Evolutionary conservation across 2,329 filamentous ascomycete genomes (phyloP).

Genomic region (Epichloe sp.): DNA sequence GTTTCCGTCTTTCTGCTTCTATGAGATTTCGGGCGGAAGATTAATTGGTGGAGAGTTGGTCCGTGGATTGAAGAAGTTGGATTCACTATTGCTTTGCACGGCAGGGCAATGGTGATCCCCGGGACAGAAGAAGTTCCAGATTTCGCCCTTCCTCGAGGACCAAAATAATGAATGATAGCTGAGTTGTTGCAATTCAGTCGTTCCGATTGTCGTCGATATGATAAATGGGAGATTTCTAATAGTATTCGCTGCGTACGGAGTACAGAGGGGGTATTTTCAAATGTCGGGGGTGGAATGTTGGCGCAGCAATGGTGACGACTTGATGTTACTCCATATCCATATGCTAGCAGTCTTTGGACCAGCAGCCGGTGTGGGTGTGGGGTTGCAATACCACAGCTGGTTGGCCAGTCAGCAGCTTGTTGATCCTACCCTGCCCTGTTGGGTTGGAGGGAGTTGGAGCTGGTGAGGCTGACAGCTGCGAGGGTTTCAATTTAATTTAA

Average conservation of each 20-base stretch:
- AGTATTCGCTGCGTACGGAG: background rate
- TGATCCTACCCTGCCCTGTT: no score
- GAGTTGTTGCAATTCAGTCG: background rate
- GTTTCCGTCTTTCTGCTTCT: background rate
- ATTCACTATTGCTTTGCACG: background rate
- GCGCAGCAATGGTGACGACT: no score
- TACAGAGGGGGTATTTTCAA: background rate
- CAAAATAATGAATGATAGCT: background rate
- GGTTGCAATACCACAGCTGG: background rate
- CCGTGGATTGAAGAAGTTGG: background rate
- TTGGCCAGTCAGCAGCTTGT: background rate
- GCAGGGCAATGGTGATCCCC: background rate
- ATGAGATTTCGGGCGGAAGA: background rate
- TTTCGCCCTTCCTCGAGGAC: background rate
- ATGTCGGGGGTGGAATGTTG: no score
- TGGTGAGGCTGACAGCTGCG: no score
- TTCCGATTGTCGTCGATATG: no score
- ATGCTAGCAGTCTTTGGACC: background rate
- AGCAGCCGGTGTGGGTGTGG: background rate
- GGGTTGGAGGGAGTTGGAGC: no score
- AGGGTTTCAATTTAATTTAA: no score
- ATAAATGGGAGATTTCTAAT: no score
- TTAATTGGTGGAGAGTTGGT: background rate
- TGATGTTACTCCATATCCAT: background rate
- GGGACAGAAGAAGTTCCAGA: background rate